Percentiles rank a stretch among this genome's conserved stretches.
phyloP scores from a whole-genome alignment of 345 rosid genomes.

The Gossypium raimondii region DNA sequence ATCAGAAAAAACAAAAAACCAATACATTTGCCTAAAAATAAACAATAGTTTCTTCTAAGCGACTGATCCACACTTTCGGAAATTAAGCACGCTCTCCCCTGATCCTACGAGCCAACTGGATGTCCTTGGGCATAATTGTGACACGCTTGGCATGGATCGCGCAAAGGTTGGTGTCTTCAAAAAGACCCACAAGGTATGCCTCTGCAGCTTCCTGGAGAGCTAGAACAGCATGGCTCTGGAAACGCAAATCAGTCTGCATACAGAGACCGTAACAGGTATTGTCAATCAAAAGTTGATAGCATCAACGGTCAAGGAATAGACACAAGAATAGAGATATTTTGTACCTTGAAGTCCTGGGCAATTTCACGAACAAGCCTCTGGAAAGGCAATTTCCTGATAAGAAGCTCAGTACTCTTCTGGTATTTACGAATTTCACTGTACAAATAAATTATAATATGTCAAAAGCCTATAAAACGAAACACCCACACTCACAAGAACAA shows the following conservation, averaged over 20 bases:
- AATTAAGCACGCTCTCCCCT: conserved; percentile 78
- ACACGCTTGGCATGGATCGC: conserved; percentile 97
- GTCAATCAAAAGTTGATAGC: background rate
- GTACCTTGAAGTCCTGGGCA: conserved; percentile 83
- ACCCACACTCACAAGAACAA: no score
- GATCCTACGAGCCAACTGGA: conserved; percentile 79
- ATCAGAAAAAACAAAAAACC: background rate
- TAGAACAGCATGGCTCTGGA: conserved; percentile 87
- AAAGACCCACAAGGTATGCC: conserved; percentile 81
- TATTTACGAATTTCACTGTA: conserved; percentile 83
- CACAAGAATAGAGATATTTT: rapidly evolving
- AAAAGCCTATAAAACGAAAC: background rate
- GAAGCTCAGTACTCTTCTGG: conserved; percentile 87
- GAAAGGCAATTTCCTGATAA: conserved; percentile 83
- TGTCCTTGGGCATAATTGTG: conserved; percentile 88
- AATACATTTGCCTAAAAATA: background rate
- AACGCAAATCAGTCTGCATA: conserved; percentile 73
- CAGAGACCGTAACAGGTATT: background rate
- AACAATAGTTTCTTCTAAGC: conserved; percentile 1
- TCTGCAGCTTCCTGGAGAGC: conserved; percentile 94
- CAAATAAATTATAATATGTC: no score
- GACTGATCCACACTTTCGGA: background rate
- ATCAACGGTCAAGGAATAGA: background rate
- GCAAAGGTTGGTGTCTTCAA: conserved; percentile 88
- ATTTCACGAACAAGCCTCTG: conserved; percentile 94